Evolutionary conservation across 179 eudicot species (phyloP).

Genomic region (Spinacia oleracea): DNA sequence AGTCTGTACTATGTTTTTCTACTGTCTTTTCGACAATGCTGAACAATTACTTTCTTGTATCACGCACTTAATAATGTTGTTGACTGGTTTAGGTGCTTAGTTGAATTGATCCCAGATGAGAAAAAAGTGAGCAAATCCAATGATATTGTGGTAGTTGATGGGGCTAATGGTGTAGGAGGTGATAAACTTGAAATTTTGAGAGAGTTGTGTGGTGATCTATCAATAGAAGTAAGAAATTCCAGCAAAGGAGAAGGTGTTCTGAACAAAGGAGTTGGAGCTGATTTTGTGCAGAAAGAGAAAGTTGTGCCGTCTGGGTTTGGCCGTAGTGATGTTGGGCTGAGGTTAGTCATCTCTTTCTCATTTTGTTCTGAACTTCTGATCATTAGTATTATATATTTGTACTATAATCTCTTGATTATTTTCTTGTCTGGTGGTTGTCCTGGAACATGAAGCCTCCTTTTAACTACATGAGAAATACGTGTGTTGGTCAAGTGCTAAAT

Average conservation of each 20-base stretch:
- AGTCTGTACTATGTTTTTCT: no score
- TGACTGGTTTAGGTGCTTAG: constrained; percentile 56
- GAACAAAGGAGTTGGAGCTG: constrained; percentile 97
- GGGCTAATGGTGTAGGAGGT: constrained; percentile 95
- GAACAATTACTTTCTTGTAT: not conserved
- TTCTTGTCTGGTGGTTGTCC: not conserved
- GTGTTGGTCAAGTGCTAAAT: not conserved
- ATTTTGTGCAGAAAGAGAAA: constrained; percentile 97
- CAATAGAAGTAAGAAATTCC: constrained; percentile 70
- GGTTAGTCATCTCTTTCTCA: constrained; percentile 51
- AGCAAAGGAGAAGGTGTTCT: constrained; percentile 73
- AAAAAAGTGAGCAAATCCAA: constrained; percentile 18
- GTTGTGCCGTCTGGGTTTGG: constrained; percentile 68
- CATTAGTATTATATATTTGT: not conserved
- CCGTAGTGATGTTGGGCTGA: constrained; percentile 61
- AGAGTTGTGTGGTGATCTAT: constrained; percentile 45
- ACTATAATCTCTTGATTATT: not conserved
- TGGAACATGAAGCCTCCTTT: not conserved
- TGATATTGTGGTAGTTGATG: constrained; percentile 78
- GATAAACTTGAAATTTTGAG: constrained; percentile 68
- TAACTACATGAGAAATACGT: not conserved
- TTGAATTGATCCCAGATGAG: constrained; percentile 66
- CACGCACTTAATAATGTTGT: constrained; percentile 6
- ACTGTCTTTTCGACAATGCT: not conserved
- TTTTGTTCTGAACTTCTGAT: not conserved